Base-by-base conservation (phyloP, 805 yeast genomes). In the Candida methanosorbosa region DNA sequence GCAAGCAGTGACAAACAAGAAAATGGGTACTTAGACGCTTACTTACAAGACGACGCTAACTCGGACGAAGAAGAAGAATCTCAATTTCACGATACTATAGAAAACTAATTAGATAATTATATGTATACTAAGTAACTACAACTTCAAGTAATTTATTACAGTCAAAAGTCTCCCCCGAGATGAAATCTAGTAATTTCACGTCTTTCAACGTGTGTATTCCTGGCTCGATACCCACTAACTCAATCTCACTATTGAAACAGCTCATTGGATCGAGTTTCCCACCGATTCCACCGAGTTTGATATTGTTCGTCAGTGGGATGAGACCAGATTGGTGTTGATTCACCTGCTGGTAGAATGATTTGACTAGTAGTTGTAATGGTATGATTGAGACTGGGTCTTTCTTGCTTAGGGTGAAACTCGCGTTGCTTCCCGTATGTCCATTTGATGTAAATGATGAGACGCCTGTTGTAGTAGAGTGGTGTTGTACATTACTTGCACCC, bases 131-230 rank as follows among this genome's bases (percentile, higher is more conserved):
- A 20, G 17, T n/a, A 8, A 82, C 85, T 37, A 77, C 67, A 2
- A 83, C 81, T 45, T 81, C 87, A 25, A 83, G 61, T 35, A 82
- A 57, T 38, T 73, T 69, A 1, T 86, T 87, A 49, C 83, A 78
- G 40, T 77, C 87, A 41, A 77, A 66, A 2, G 75, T 70, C 37
- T 81, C 88, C 3, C 88, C 85, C 15, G 76, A 67, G 25, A 52
- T 48, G 9, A 75, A 59, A 47, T 83, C 94, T 31, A 77, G 66
- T 12, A 84, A 62, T 38, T 70, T 70, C n/a, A 81, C 66, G 2
- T 83, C 86, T 36, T 70, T 75, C 16, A 84, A 56, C 29, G 72
- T 70, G 49, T 70, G 77, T 7, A 78, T 66, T 0, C 94, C 94
- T 42, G 66, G 64, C 28, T 75, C 69, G 12, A 81, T 57, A 0